These are phyloP conservation scores for Rhizophagus clarus DNA, from an alignment of 192 early-diverging fungal genomes.

Conservation along the genomic window DNA sequence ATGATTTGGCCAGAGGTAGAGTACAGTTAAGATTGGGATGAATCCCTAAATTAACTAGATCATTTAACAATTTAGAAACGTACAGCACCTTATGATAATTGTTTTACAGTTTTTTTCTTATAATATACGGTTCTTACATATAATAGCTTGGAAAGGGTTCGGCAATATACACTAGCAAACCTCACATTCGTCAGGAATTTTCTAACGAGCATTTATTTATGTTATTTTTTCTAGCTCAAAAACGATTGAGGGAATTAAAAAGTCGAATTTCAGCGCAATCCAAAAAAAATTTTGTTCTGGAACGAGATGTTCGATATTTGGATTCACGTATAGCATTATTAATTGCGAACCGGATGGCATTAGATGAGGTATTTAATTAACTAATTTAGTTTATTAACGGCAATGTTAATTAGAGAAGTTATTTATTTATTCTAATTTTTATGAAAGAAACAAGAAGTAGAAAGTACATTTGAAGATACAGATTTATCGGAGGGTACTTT, in stretches of 20 bases:
- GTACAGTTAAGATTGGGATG: not conserved
- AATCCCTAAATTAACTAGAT: constrained; percentile 1
- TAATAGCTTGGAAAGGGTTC: no score
- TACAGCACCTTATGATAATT: no score
- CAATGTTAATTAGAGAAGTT: not conserved
- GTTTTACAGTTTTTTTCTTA: no score
- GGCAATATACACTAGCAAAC: no score
- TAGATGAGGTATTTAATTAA: constrained; percentile 70
- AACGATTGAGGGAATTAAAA: constrained; percentile 82
- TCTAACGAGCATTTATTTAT: constrained; percentile 13
- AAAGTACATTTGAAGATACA: constrained; percentile 68
- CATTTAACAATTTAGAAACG: not conserved
- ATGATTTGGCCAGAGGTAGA: constrained; percentile 88
- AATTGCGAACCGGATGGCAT: constrained; percentile 92
- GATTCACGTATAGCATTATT: constrained; percentile 90
- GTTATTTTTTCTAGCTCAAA: constrained; percentile 64
- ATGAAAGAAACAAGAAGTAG: constrained; percentile 73
- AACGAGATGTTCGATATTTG: constrained; percentile 89
- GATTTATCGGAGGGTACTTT: constrained; percentile 52
- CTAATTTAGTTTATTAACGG: no score
- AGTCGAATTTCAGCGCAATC: constrained; percentile 89
- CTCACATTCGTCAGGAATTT: constrained; percentile 3
- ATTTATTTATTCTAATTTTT: constrained; percentile 13
- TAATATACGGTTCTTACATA: no score
- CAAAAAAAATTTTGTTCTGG: constrained; percentile 93